Evolutionary conservation across 208 protist species (phyloP).

Genomic region (Sergeia podlipaevii): DNA sequence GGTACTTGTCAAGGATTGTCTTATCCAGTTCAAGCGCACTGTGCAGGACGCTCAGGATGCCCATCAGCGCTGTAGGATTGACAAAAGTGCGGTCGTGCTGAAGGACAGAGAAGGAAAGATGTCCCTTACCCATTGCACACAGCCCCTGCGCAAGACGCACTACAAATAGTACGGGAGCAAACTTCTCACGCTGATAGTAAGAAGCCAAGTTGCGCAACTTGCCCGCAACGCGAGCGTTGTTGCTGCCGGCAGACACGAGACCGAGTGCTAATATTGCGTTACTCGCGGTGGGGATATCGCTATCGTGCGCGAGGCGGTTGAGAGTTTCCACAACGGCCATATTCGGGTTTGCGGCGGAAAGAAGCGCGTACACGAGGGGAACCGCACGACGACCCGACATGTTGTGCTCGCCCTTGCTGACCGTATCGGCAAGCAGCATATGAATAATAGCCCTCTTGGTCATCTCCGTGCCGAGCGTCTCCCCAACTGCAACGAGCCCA

Average conservation of each 20-base stretch:
- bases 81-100: conserved; percentile 92
- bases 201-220: conserved; percentile 94
- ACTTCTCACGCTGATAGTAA: conserved; percentile 96
- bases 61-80: conserved; percentile 85
- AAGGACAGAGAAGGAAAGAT: conserved; percentile 96
- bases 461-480: conserved; percentile 98
- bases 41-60: conserved; percentile 92
- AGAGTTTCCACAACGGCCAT: conserved; percentile 98
- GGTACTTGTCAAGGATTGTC: conserved; percentile 92
- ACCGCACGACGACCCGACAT: conserved; percentile 91
- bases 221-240: conserved; percentile 96
- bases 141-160: conserved; percentile 94
- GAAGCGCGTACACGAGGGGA: conserved; percentile 97
- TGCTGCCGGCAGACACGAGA: conserved; percentile 95
- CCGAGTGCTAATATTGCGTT: conserved; percentile 98
- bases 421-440: conserved; percentile 90
- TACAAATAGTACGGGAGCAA: conserved; percentile 70
- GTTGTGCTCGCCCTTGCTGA: conserved; percentile 70
- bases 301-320: conserved; percentile 97
- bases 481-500: conserved; percentile 97
- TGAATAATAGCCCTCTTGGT: conserved; percentile 97
- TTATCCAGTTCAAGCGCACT: conserved; percentile 90
- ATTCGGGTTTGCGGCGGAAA: conserved; percentile 95
- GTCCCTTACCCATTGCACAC: conserved; percentile 98
- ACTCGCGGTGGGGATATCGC: conserved; percentile 90